Percentiles rank a stretch among this genome's conserved stretches.
These are phyloP conservation scores for Didymella exigua DNA, from an alignment of 2,329 filamentous ascomycete genomes.

Conservation along the genomic window DNA sequence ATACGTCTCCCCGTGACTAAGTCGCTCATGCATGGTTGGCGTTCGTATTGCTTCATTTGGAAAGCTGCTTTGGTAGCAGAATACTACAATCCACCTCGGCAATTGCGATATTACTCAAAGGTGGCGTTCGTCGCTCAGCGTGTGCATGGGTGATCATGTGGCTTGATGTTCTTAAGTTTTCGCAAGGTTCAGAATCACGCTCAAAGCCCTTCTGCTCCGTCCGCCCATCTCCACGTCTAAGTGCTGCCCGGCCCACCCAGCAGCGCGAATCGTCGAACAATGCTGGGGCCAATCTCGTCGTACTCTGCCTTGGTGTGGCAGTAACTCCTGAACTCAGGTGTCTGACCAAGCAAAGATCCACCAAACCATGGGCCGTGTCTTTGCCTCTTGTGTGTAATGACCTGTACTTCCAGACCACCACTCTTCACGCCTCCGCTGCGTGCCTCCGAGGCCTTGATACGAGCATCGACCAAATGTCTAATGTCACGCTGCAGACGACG, in stretches of 20 bases:
- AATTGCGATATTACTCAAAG: no score
- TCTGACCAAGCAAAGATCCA: constrained; percentile 93
- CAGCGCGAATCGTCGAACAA: constrained; percentile 91
- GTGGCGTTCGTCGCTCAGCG: background rate
- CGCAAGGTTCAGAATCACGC: constrained; percentile 24
- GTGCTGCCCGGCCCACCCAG: constrained; percentile 88
- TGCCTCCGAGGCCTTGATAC: constrained; percentile 90
- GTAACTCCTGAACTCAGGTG: constrained; percentile 97
- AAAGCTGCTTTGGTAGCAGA: background rate
- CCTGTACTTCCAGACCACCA: constrained; percentile 93
- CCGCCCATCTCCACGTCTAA: constrained; percentile 43
- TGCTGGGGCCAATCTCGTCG: constrained; percentile 93
- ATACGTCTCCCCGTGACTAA: background rate
- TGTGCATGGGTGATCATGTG: constrained; percentile 6
- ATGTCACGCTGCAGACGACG: constrained; percentile 96
- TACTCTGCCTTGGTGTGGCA: constrained; percentile 81
- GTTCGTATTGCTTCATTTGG: background rate
- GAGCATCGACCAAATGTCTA: constrained; percentile 89
- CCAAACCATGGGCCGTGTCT: constrained; percentile 98
- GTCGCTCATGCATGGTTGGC: background rate
- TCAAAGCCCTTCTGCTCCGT: constrained; percentile 6
- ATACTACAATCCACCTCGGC: background rate
- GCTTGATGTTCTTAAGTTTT: constrained; percentile 19
- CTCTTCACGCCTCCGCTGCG: constrained; percentile 90
- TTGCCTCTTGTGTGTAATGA: constrained; percentile 97